These are phyloP conservation scores for Plasmodium coatneyi DNA, from an alignment of 169 alveolate species.

Conservation along the genomic window DNA sequence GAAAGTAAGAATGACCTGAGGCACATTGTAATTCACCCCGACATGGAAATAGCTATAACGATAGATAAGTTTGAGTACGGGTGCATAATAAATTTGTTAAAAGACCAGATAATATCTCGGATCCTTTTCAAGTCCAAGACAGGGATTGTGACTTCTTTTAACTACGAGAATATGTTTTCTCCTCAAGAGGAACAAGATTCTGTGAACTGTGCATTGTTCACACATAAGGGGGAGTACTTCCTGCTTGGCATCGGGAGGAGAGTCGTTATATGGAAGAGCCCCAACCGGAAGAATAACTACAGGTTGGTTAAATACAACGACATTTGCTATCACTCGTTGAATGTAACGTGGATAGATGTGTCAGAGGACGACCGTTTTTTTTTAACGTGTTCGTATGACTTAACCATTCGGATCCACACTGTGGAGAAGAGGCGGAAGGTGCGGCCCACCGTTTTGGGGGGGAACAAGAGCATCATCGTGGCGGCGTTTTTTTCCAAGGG, in stretches of 20 bases:
- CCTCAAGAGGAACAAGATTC: slow-evolving; percentile 78
- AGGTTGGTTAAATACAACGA: slow-evolving; percentile 80
- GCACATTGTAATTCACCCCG: slow-evolving; percentile 83
- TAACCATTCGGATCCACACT: slow-evolving; percentile 89
- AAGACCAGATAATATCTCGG: slow-evolving; percentile 81
- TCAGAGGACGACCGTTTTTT: slow-evolving; percentile 81
- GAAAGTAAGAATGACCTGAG: slow-evolving; percentile 84
- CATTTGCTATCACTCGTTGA: slow-evolving; percentile 84
- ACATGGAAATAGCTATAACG: slow-evolving; percentile 80
- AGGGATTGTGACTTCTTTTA: slow-evolving; percentile 71
- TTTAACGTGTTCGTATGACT: slow-evolving; percentile 84
- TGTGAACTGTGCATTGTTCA: slow-evolving; percentile 77
- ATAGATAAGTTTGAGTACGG: slow-evolving; percentile 86
- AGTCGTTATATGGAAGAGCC: slow-evolving; percentile 82
- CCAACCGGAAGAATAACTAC: slow-evolving; percentile 79
- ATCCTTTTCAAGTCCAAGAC: slow-evolving; percentile 81
- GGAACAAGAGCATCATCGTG: slow-evolving; percentile 85
- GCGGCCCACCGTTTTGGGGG: slow-evolving; percentile 85
- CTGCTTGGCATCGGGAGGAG: slow-evolving; percentile 79
- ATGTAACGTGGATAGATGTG: slow-evolving; percentile 85
- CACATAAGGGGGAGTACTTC: slow-evolving; percentile 79
- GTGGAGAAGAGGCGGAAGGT: slow-evolving; percentile 79
- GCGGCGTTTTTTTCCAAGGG: slow-evolving; percentile 87
- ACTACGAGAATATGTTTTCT: slow-evolving; percentile 20
- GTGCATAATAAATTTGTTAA: slow-evolving; percentile 81